Conservation (phyloP, 495 filamentous ascomycete genomes). For the Daldinia vernicosa region DNA sequence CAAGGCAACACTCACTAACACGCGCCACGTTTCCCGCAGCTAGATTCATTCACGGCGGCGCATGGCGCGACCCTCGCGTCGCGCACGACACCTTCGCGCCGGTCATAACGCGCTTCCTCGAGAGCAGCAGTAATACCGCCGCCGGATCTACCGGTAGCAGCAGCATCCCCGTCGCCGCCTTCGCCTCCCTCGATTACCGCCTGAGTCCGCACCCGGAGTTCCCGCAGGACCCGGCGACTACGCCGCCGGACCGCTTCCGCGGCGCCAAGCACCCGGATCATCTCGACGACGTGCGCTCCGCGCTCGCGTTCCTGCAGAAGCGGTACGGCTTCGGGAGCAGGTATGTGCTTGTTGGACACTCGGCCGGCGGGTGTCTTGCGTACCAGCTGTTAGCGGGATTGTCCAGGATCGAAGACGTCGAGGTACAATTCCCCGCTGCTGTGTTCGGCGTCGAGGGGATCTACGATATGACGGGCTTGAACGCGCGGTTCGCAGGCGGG, state of each 20-base stretch:
- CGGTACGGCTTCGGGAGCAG: slow-evolving; percentile 58
- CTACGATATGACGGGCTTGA: slow-evolving; percentile 43
- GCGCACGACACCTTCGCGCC: slow-evolving; percentile 61
- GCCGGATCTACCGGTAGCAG: neutral
- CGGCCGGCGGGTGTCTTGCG: slow-evolving; percentile 76
- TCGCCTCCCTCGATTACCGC: slow-evolving; percentile 82
- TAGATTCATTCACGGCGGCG: slow-evolving; percentile 84
- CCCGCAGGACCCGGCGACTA: slow-evolving; percentile 56
- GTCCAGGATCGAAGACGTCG: neutral
- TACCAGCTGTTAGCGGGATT: slow-evolving; percentile 61
- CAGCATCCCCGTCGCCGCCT: slow-evolving; percentile 60
- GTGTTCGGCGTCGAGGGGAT: slow-evolving; percentile 44
- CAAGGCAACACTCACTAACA: slow-evolving; percentile 13
- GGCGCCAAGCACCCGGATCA: slow-evolving; percentile 76
- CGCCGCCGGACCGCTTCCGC: slow-evolving; percentile 48
- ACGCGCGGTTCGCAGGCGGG: slow-evolving; percentile 35
- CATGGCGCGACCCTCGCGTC: slow-evolving; percentile 80
- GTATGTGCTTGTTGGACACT: slow-evolving; percentile 80
- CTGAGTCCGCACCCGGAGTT: slow-evolving; percentile 75
- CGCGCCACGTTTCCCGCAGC: slow-evolving; percentile 45
- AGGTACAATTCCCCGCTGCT: slow-evolving; percentile 24
- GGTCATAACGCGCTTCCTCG: slow-evolving; percentile 56
- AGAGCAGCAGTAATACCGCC: slow-evolving; percentile 14
- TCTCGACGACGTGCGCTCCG: slow-evolving; percentile 71
- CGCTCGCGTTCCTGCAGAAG: slow-evolving; percentile 67